Base-by-base conservation (phyloP, 75 land plant genomes). In the Adiantum capillusveneris region DNA sequence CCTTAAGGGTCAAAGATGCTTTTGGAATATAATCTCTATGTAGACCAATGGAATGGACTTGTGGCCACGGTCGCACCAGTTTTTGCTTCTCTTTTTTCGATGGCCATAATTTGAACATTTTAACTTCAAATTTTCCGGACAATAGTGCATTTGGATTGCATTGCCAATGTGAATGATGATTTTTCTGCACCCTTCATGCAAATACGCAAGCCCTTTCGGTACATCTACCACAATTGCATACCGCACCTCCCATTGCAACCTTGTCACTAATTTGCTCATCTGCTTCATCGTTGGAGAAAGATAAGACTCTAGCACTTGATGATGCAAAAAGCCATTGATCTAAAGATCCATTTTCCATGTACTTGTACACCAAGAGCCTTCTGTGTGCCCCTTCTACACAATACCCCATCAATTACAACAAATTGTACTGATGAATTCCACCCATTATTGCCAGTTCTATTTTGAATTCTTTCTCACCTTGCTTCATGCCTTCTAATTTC, bases 401-500 rank as follows among this genome's bases (percentile, higher is more conserved):
- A 36, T 67, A 71, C 0, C 74, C 74, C 0, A 58, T 41, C 20
- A 71, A 24, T 26, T 53, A 63, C 2, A 71, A 60, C 30, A 71
- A 60, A 59, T 71, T 71, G 54, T 51, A 37, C 25, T 71, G 74
- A 25, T 71, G 61, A 58, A 58, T 67, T 42, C 34, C 44, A 39
- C 73, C 73, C 21, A 70, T 26, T 1, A 66, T 70, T 20, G 60
- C 60, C 18, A 64, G 53, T 49, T 70, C 73, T 1, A 68, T 44
- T 31, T 34, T 57, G 53, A 70, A 70, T 41, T 70, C 69, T 34
- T 70, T 70, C 44, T 70, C 67, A 9, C 73, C 73, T 65, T 90
- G 96, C 46, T 69, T 79, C 43, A 84, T 75, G 6, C 84, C 87
- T 39, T 90, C 96, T 0, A 90, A 60, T 36, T 69, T 80, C 57